phyloP scores from a whole-genome alignment of 106 monocot genomes.

The Platanthera zijinensis region DNA sequence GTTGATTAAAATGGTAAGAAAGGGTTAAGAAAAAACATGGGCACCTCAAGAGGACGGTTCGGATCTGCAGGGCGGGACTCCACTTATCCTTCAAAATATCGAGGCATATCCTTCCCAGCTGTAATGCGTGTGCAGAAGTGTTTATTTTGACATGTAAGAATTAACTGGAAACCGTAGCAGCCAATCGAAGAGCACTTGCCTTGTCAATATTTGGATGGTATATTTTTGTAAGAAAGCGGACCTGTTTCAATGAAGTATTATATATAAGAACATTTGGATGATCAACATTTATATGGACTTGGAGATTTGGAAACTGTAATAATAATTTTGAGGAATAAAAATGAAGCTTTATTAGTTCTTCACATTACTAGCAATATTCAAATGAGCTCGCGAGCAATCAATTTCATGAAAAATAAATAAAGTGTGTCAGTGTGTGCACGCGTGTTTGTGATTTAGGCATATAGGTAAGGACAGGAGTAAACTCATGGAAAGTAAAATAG shows the following conservation, averaged over 20 bases:
- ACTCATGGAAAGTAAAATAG: too few species aligned
- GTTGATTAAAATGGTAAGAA: too few species aligned
- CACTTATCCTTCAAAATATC: constrained; percentile 94
- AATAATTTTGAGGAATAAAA: background rate
- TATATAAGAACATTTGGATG: background rate
- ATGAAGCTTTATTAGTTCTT: too few species aligned
- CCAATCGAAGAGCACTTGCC: constrained; percentile 22
- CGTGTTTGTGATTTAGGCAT: too few species aligned
- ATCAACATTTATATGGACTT: background rate
- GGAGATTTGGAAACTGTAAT: background rate
- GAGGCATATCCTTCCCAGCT: constrained; percentile 85
- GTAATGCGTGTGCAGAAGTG: constrained; percentile 18
- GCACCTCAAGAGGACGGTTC: constrained; percentile 83
- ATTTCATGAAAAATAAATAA: too few species aligned
- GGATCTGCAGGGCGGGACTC: constrained; percentile 88
- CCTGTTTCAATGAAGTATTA: constrained; percentile 34
- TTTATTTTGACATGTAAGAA: background rate
- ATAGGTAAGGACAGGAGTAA: too few species aligned
- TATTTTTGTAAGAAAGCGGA: constrained; percentile 87
- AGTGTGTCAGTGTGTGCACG: too few species aligned
- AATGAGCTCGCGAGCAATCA: too few species aligned
- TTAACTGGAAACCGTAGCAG: background rate
- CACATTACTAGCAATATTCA: too few species aligned
- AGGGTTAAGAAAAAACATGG: too few species aligned
- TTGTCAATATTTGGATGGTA: constrained; percentile 97